Evolutionary conservation across 441 rosid species (phyloP), one percentile per base, ranked within the genome.

Genomic region (Erodium trifolium): DNA sequence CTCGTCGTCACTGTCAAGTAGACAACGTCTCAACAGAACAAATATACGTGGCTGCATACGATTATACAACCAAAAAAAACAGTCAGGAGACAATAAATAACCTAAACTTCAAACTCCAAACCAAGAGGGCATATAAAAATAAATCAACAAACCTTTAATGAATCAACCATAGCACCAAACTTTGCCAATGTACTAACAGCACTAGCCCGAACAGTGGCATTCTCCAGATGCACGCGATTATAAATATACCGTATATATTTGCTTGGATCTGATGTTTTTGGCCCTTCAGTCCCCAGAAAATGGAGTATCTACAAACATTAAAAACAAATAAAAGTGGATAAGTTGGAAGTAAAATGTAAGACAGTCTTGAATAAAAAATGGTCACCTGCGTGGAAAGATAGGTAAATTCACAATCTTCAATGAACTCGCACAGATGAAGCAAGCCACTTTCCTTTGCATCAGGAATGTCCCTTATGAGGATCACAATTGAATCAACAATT

Each of bases 361-460:
- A 23, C 27, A 23, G 0, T 23, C 27, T 23, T 23, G 27, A 23
- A 23, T 11, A 14, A 49, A 49, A 49, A 49, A 49, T 49, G 4
- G 3, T 49, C 72, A 94, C 99, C 99, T 94, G 99, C 23, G 97
- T 87, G 49, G 97, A 94, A 74, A 94, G 97, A 72, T 91, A 94
- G 37, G 99, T 91, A 80, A 94, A 94, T 86, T 94, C 99, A 84
- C 99, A 94, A 77, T 94, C 99, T 83, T 94, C 99, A 67, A 94
- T 94, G 80, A 94, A 94, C 74, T 94, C 96, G 59, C 97, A 91
- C 47, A 94, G 84, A 85, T 94, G 99, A 79, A 90, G 96, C 83
- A 94, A 77, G 63, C 99, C 99, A 71, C 83, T 85, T 79, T 94
- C 99, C 81, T 91, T 94, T 55, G 96, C 96, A 49, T 94, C 97